Evolutionary conservation across 371 early-diverging fungal species (phyloP).

Genomic region (Zopfochytrium polystomum): DNA sequence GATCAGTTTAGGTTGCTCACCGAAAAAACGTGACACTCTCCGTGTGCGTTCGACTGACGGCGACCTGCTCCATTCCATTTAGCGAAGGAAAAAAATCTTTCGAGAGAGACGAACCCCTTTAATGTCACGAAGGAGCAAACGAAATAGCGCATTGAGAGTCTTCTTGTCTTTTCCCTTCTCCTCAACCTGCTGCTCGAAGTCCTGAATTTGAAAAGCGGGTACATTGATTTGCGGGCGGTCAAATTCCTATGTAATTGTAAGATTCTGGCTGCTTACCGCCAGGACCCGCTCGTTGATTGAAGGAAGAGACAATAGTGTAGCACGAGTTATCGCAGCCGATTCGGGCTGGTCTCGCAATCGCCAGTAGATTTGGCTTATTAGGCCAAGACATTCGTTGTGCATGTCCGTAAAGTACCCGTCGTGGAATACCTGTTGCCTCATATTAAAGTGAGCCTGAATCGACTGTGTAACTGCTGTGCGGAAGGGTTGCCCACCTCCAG

Average conservation of each 20-base stretch:
- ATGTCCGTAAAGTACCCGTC: constrained; percentile 54
- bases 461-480: not conserved
- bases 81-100: not conserved
- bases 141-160: constrained; percentile 41
- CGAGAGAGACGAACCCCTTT: constrained; percentile 38
- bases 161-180: constrained; percentile 23
- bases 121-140: constrained; percentile 42
- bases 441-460: not conserved
- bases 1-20: not conserved
- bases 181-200: constrained; percentile 28
- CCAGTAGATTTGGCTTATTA: constrained; percentile 50
- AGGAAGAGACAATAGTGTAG: constrained; percentile 36
- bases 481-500: constrained; percentile 32
- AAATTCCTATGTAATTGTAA: not conserved
- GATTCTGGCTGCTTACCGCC: constrained; percentile 1
- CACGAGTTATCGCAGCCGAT: constrained; percentile 23
- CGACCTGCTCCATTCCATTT: not conserved
- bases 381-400: constrained; percentile 44
- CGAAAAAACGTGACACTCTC: not conserved
- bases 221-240: not conserved
- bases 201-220: constrained; percentile 28
- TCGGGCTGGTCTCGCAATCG: constrained; percentile 35
- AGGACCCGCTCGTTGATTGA: constrained; percentile 30
- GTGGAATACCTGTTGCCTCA: constrained; percentile 33
- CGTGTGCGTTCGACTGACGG: not conserved